phyloP scores from a whole-genome alignment of 352 stramenopile species.

The Phytophthora macrochlamydospora region DNA sequence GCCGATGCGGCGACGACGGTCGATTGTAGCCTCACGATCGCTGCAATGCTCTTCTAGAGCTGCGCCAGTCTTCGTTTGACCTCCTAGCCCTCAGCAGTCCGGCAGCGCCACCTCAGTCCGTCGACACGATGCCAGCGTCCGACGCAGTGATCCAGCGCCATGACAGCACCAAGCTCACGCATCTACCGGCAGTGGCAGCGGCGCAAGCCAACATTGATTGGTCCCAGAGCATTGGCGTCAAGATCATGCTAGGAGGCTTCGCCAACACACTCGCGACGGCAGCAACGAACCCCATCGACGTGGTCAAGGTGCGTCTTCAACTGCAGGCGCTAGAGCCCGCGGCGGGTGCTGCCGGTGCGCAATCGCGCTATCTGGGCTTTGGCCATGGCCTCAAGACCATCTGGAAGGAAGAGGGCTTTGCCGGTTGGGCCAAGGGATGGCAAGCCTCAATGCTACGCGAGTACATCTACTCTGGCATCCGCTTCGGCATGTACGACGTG shows the following conservation, averaged over 20 bases:
- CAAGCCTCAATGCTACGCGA: constrained; percentile 65
- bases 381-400: constrained; percentile 54
- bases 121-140: constrained; percentile 19
- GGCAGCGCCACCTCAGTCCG: neutral
- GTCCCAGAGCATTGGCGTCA: constrained; percentile 49
- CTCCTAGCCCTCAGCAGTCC: constrained; percentile 11
- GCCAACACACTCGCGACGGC: constrained; percentile 51
- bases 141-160: constrained; percentile 15
- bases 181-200: constrained; percentile 15
- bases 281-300: constrained; percentile 66
- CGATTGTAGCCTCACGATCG: constrained; percentile 20
- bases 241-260: constrained; percentile 60
- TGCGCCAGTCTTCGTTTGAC: constrained; percentile 21
- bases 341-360: constrained; percentile 33
- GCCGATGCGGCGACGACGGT: constrained; percentile 12
- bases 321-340: constrained; percentile 44
- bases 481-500: constrained; percentile 76
- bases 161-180: constrained; percentile 20
- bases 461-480: constrained; percentile 69
- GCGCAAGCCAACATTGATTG: constrained; percentile 41
- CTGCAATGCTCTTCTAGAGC: constrained; percentile 2
- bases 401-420: constrained; percentile 52
- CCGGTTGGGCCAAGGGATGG: constrained; percentile 60
- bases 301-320: constrained; percentile 66
- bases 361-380: constrained; percentile 59